Base-by-base conservation (phyloP, 768 basidiomycete species). In the Leccinellum luteum region DNA sequence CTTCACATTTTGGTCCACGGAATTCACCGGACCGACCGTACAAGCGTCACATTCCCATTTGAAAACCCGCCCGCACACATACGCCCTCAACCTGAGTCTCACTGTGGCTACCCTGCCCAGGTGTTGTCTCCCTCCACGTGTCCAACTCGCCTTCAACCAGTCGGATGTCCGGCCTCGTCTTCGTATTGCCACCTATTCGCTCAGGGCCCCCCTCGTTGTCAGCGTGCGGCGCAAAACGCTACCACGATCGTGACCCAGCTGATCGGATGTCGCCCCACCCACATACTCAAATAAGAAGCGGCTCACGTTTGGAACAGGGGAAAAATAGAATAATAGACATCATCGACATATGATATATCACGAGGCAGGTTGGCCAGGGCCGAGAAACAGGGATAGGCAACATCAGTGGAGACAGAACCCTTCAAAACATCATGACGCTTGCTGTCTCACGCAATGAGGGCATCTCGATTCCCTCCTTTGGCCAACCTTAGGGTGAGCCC, bases 161-260 rank as follows among this genome's bases (percentile, higher is more conserved):
- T 49, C 48, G 47, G 55, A 38, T 54, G 32, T 57, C 45, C 52
- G 38, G 53, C 28, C 28, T 63, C 30, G 58, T 49, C 35, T 44
- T 53, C 43, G 28, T 25, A 53, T 44, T 49, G 48, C 45, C 48
- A 54, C 53, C 10, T 38, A 50, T 49, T 57, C 53, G 50, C 23
- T 62, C 51, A 48, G 51, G 49, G 35, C 13, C 25, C 30, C 21
- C 69, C 65, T 70, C 69, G 52, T 69, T 68, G 69, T 52, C 47
- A 51, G 48, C 68, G 60, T 27, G 65, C 63, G 63, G 67, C 52
- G 44, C 35, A n/a, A 48, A 48, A 47, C 25, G 34, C 44, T 52
- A 48, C 44, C 52, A 54, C 50, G 54, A 63, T 52, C 52, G 41
- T 50, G 25, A 52, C 47, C 50, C 25, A 51, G 14, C 41, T 47